Evolutionary conservation across 805 yeast genomes (phyloP), one percentile per base, ranked within the genome.

Genomic region (Nakazawaea laoshanensis): DNA sequence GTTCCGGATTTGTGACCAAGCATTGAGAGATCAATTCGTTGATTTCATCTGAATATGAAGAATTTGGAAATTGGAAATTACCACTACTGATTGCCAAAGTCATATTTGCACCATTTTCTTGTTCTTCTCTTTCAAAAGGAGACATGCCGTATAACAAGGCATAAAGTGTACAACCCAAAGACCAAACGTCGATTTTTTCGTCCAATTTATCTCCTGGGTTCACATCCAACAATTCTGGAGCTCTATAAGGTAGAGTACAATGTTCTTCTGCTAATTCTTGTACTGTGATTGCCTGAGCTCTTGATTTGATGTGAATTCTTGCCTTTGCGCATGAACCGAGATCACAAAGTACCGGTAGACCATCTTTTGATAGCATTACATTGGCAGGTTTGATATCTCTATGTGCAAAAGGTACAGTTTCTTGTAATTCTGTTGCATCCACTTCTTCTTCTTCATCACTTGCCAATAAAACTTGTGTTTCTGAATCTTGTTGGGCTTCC

Each of bases 301-400:
- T 65, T 1, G 75, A 64, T 14, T 61, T 61, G 2, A 81, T 64
- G 2, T 55, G 46, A 2, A 73, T 47, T 4, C 78, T 59, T 0
- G 94, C 89, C 37, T 62, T 67, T 4, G 77, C 55, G 47, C 89
- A 78, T 6, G 92, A 79, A 6, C 96, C 95, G 36, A 88, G 59
- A 49, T 89, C 96, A 44, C 83, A 77, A 27, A 89, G 59, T 6
- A 88, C 86, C 0, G 94, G 94, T 10, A 69, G 51, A 3, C 85
- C 86, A 39, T 77, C 81, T 27, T 75, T 69, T 1, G 83, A 67
- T 4, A 87, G 57, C 88, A 88, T 79, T 12, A 87, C 72, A 49
- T 85, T 88, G 2, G 92, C 94, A 0, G 96, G 96, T 49, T 85
- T 88, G 36, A 88, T 59, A 51, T 88, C 96, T 36, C 87, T 59